A percentile compares a stretch with the other conserved stretches of the same genome.
phyloP scores from a whole-genome alignment of 495 filamentous ascomycete genomes.

The Penicillium coprophilum region DNA sequence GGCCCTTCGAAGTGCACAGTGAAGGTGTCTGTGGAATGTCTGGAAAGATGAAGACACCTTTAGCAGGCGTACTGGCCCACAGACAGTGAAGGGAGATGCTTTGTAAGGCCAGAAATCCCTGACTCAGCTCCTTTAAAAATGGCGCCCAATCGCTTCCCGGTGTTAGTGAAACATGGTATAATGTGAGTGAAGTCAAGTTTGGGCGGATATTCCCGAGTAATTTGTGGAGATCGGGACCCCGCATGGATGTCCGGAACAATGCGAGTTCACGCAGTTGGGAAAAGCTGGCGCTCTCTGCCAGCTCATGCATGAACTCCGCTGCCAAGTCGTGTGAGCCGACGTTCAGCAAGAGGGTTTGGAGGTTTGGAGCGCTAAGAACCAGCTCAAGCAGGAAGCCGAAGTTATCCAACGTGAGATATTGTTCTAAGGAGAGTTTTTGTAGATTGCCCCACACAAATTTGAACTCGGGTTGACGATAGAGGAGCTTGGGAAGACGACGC shows the following conservation, averaged over 20 bases:
- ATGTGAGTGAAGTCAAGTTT: constrained; percentile 18
- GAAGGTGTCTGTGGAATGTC: constrained; percentile 19
- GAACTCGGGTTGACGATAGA: constrained; percentile 31
- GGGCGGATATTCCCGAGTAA: constrained; percentile 15
- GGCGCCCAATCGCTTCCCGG: constrained; percentile 20
- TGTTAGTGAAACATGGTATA: constrained; percentile 25
- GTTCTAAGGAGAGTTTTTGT: constrained; percentile 28
- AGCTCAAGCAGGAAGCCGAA: constrained; percentile 31
- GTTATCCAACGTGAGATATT: constrained; percentile 32
- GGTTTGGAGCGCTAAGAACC: constrained; percentile 25
- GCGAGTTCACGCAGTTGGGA: constrained; percentile 25
- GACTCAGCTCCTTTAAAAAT: constrained; percentile 19
- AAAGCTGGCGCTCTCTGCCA: constrained; percentile 23
- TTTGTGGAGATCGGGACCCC: constrained; percentile 19
- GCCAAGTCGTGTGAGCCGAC: constrained; percentile 29
- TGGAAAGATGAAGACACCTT: constrained; percentile 23
- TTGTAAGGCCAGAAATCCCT: constrained; percentile 11
- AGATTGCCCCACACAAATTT: constrained; percentile 26
- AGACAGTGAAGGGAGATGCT: constrained; percentile 29
- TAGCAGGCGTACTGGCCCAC: constrained; percentile 22
- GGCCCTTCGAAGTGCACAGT: constrained; percentile 9
- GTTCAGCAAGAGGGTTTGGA: constrained; percentile 25
- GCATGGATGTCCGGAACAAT: constrained; percentile 23
- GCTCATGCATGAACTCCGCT: constrained; percentile 30
- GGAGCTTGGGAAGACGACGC: constrained; percentile 30